A percentile compares a stretch with the other conserved stretches of the same genome.
phyloP scores from a whole-genome alignment of 2,329 filamentous ascomycete genomes.

The Xenosphaeropsis pyriputrescens region DNA sequence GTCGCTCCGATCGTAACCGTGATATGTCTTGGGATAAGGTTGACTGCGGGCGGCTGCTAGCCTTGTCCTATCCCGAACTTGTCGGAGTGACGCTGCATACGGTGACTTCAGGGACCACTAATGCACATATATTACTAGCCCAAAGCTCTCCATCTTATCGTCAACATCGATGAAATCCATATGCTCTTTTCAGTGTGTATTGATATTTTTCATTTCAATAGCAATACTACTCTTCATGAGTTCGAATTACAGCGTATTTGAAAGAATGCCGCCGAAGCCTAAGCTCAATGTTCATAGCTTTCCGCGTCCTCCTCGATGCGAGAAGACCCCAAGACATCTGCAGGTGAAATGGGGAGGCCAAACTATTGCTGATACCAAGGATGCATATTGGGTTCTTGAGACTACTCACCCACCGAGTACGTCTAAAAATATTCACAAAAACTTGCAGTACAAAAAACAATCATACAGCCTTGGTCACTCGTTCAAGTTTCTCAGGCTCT shows the following conservation, averaged over 20 bases:
- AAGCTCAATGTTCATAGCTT: constrained; percentile 41
- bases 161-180: no score
- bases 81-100: constrained; percentile 8
- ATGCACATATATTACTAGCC: no score
- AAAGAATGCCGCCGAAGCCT: constrained; percentile 22
- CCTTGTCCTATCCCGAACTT: not conserved
- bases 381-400: constrained; percentile 47
- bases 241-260: constrained; percentile 4
- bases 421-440: not conserved
- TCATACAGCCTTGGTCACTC: no score
- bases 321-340: constrained; percentile 36
- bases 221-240: not conserved
- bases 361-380: constrained; percentile 39
- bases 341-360: constrained; percentile 38
- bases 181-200: no score
- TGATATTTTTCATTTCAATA: no score
- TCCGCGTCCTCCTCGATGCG: constrained; percentile 41
- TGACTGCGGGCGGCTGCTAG: not conserved
- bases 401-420: constrained; percentile 46
- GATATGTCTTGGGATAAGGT: not conserved
- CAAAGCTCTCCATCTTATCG: no score
- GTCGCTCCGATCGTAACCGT: no score
- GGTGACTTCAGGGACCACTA: not conserved
- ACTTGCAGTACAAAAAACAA: no score
- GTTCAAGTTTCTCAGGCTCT: not conserved